Percentiles rank a stretch among this genome's conserved stretches.
These are phyloP conservation scores for Primulina tabacum DNA, from an alignment of 257 asterid species.

Conservation along the genomic window DNA sequence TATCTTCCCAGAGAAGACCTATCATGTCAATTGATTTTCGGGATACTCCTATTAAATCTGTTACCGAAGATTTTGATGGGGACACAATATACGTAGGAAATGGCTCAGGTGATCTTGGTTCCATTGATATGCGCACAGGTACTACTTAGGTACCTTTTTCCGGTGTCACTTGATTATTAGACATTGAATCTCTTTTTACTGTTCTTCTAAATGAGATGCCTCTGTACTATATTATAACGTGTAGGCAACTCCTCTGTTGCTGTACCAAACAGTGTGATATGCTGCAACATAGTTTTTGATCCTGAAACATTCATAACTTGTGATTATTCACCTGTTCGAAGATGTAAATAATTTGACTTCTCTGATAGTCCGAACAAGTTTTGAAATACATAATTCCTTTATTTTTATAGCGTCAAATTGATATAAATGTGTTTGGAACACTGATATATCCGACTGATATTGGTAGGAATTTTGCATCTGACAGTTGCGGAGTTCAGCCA, in stretches of 20 bases:
- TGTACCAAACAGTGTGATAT: background rate
- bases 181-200: background rate
- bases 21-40: slow-evolving; percentile 75
- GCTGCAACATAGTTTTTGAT: background rate
- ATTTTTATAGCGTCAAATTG: too few relatives aligned
- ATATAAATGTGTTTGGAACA: background rate
- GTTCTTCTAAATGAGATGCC: background rate
- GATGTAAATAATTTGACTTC: background rate
- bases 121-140: slow-evolving; percentile 90
- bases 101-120: slow-evolving; percentile 95
- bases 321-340: background rate
- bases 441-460: background rate
- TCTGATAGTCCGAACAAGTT: background rate
- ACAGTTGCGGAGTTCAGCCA: background rate
- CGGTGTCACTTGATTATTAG: background rate
- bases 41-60: slow-evolving; percentile 80
- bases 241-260: background rate
- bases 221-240: background rate
- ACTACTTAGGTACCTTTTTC: slow-evolving; percentile 5
- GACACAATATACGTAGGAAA: slow-evolving; percentile 73
- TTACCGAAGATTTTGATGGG: slow-evolving; percentile 76
- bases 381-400: background rate
- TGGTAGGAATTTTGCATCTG: background rate
- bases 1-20: slow-evolving; percentile 92
- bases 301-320: background rate